Evolutionary conservation across 1,284 basidiomycete species (phyloP).

Genomic region (Rhizoctonia solani): DNA sequence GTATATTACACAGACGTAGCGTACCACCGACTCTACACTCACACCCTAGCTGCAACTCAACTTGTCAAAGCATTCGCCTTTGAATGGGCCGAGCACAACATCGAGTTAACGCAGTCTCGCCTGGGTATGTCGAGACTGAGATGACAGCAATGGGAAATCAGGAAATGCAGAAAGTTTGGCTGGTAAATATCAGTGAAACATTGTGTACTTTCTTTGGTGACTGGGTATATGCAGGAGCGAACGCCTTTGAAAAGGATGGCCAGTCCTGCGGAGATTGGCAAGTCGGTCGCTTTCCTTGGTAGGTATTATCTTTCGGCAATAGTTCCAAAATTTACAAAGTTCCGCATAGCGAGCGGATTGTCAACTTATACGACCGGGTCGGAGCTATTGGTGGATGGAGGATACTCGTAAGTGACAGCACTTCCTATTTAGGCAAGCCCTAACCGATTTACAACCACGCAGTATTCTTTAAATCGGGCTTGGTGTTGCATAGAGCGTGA

Average conservation of each 20-base stretch:
- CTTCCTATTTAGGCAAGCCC: not conserved
- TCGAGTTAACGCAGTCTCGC: conserved; percentile 66
- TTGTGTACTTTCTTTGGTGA: not conserved
- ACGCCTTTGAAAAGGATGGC: conserved; percentile 28
- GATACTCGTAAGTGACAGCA: conserved; percentile 12
- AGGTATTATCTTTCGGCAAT: not conserved
- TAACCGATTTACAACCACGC: not conserved
- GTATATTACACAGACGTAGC: not conserved
- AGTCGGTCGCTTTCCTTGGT: conserved; percentile 24
- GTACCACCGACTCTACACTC: conserved; percentile 41
- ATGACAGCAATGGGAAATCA: conserved; percentile 29
- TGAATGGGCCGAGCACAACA: conserved; percentile 59
- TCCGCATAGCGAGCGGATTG: conserved; percentile 12
- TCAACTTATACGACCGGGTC: conserved; percentile 28
- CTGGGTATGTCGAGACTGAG: conserved; percentile 56
- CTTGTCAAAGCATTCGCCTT: conserved; percentile 61
- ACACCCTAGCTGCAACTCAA: conserved; percentile 64
- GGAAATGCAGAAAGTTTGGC: conserved; percentile 31
- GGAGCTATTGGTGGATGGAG: conserved; percentile 21
- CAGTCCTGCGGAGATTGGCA: conserved; percentile 15
- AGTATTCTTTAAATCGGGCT: not conserved
- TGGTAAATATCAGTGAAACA: not conserved
- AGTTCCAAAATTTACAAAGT: not conserved
- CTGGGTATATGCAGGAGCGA: not conserved
- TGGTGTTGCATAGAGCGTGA: not conserved